Conservation (phyloP, 2,329 filamentous ascomycete genomes). For the Beauveria sp. region DNA sequence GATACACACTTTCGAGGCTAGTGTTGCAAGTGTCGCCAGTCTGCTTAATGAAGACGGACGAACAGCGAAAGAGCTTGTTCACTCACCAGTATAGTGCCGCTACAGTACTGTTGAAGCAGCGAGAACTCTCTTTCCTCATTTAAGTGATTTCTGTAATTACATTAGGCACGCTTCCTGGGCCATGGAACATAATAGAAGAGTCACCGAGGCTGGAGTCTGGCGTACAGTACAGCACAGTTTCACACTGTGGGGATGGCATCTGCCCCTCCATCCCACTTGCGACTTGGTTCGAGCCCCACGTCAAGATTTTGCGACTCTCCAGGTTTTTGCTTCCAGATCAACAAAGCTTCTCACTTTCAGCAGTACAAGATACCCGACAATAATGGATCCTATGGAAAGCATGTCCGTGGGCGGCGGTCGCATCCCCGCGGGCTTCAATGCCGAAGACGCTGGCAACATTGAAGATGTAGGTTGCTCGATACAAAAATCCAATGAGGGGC, state of each 20-base stretch:
- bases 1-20: no score
- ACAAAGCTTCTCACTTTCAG: background rate
- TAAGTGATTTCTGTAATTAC: no score
- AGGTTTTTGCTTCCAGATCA: background rate
- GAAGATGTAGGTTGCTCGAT: constrained; percentile 41
- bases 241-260: constrained; percentile 2
- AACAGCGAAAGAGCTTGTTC: no score
- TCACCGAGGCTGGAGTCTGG: no score
- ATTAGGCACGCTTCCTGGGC: no score
- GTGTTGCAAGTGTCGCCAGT: no score
- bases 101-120: no score
- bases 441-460: constrained; percentile 47
- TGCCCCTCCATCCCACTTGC: constrained; percentile 9
- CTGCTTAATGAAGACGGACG: no score
- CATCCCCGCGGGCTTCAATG: constrained; percentile 50
- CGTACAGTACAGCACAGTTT: background rate
- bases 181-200: no score
- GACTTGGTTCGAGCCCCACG: constrained; percentile 4
- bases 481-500: background rate
- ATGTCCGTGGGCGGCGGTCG: constrained; percentile 24
- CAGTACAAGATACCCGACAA: constrained; percentile 5
- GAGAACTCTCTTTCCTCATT: no score
- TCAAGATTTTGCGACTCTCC: constrained; percentile 8
- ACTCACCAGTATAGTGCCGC: no score
- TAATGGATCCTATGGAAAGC: constrained; percentile 33